phyloP scores from a whole-genome alignment of 495 filamentous ascomycete genomes.

The Penicillium verhagenii region DNA sequence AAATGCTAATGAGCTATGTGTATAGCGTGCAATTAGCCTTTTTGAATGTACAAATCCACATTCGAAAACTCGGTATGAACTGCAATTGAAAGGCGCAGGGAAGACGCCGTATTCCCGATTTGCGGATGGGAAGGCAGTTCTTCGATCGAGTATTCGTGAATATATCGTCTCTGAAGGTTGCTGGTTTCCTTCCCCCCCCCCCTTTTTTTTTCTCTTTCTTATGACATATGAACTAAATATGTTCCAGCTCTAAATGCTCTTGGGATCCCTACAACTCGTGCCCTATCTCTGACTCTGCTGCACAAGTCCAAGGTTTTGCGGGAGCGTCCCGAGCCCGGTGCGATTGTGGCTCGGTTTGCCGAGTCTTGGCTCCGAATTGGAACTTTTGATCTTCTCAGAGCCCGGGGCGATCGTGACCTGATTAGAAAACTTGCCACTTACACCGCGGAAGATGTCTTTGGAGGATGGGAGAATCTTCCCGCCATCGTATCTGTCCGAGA shows the following conservation, averaged over 20 bases:
- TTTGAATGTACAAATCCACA: slow-evolving; percentile 83
- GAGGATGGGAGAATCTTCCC: slow-evolving; percentile 79
- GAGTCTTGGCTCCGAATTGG: slow-evolving; percentile 88
- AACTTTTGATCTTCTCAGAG: slow-evolving; percentile 85
- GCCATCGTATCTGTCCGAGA: slow-evolving; percentile 39
- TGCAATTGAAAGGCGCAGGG: slow-evolving; percentile 93
- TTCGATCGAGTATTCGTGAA: slow-evolving; percentile 88
- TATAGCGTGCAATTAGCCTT: slow-evolving; percentile 76
- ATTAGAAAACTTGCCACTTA: slow-evolving; percentile 75
- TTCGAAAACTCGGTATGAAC: slow-evolving; percentile 73
- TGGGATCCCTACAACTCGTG: slow-evolving; percentile 80
- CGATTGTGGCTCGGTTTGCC: slow-evolving; percentile 90
- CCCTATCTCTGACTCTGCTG: slow-evolving; percentile 74
- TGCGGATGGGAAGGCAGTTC: slow-evolving; percentile 94
- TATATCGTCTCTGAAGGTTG: slow-evolving; percentile 82
- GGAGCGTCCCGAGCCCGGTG: slow-evolving; percentile 87
- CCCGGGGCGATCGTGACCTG: slow-evolving; percentile 73
- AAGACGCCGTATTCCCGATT: slow-evolving; percentile 93
- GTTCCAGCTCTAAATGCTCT: slow-evolving; percentile 67
- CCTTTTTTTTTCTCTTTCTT: neutral
- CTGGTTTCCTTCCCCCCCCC: too few species aligned
- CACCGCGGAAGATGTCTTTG: slow-evolving; percentile 79
- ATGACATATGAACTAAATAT: slow-evolving; percentile 2
- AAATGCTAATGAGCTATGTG: slow-evolving; percentile 3
- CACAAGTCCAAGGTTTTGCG: slow-evolving; percentile 70